A percentile compares a stretch with the other conserved stretches of the same genome.
phyloP scores from a whole-genome alignment of 208 protist genomes.

The Trypanosoma platydactyli region DNA sequence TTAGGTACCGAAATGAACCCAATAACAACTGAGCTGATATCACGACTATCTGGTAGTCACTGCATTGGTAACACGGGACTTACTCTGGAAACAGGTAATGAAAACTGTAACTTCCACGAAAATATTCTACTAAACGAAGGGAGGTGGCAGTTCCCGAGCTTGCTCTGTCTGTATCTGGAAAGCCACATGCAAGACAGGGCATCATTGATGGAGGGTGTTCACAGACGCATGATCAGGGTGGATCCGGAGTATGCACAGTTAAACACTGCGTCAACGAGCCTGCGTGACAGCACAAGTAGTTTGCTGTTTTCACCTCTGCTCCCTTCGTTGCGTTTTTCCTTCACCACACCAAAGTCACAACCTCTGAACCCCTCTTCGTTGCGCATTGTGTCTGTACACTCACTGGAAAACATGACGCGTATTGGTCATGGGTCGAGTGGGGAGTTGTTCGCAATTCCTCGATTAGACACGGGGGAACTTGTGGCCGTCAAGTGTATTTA shows the following conservation, averaged over 20 bases:
- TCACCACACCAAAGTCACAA: neutral
- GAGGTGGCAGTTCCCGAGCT: constrained; percentile 4
- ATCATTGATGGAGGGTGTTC: constrained; percentile 6
- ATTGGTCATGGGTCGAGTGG: constrained; percentile 33
- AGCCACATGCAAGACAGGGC: neutral
- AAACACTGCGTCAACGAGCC: neutral
- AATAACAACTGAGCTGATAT: neutral
- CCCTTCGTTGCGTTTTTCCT: neutral
- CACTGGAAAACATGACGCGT: constrained; percentile 16
- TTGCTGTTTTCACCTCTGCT: constrained; percentile 3
- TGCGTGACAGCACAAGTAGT: constrained; percentile 9
- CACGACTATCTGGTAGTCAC: neutral
- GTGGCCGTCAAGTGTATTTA: constrained; percentile 39
- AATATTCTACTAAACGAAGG: neutral
- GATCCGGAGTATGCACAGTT: constrained; percentile 1
- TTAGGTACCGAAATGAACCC: neutral
- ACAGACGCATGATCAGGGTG: constrained; percentile 1
- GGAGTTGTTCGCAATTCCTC: constrained; percentile 19
- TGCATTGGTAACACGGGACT: neutral
- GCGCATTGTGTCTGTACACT: constrained; percentile 17
- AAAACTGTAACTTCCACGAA: neutral
- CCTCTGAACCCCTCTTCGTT: neutral
- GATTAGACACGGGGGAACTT: constrained; percentile 27
- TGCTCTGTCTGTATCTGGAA: constrained; percentile 19
- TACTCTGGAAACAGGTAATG: neutral